A percentile compares a stretch with the other conserved stretches of the same genome.
Evolutionary conservation across 352 stramenopile species (phyloP).

Genomic region (Thraustotheca clavata): DNA sequence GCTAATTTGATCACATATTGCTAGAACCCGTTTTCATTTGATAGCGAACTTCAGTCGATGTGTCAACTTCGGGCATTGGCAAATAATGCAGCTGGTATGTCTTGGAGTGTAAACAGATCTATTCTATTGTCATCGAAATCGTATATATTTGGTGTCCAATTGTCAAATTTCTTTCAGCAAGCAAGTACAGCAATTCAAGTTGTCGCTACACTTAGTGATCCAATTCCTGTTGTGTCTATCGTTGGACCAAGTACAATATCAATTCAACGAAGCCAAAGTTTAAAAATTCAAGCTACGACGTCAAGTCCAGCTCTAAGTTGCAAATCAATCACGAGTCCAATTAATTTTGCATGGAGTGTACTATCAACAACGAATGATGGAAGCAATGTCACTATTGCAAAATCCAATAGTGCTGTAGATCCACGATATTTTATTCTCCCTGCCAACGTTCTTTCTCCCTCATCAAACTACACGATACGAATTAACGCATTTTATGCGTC

Average conservation of each 20-base stretch:
- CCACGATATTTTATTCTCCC: conserved; percentile 47
- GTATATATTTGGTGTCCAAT: conserved; percentile 42
- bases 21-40: conserved; percentile 5
- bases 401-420: conserved; percentile 48
- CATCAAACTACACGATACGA: conserved; percentile 46
- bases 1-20: not conserved
- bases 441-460: conserved; percentile 29
- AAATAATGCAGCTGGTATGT: conserved; percentile 27
- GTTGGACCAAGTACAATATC: conserved; percentile 34
- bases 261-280: conserved; percentile 25
- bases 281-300: conserved; percentile 26
- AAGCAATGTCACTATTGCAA: conserved; percentile 20
- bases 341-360: conserved; percentile 40
- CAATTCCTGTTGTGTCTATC: conserved; percentile 41
- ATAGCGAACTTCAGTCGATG: conserved; percentile 25
- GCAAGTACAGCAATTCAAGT: conserved; percentile 22
- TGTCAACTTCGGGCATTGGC: conserved; percentile 44
- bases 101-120: conserved; percentile 38
- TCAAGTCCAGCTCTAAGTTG: no score
- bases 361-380: not conserved
- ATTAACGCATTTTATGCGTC: conserved; percentile 39
- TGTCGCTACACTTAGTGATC: conserved; percentile 32
- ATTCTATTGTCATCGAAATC: conserved; percentile 29
- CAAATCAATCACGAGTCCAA: conserved; percentile 25
- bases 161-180: conserved; percentile 55